Base-by-base conservation (phyloP, 768 basidiomycete genomes). In the Galerina marginata region DNA sequence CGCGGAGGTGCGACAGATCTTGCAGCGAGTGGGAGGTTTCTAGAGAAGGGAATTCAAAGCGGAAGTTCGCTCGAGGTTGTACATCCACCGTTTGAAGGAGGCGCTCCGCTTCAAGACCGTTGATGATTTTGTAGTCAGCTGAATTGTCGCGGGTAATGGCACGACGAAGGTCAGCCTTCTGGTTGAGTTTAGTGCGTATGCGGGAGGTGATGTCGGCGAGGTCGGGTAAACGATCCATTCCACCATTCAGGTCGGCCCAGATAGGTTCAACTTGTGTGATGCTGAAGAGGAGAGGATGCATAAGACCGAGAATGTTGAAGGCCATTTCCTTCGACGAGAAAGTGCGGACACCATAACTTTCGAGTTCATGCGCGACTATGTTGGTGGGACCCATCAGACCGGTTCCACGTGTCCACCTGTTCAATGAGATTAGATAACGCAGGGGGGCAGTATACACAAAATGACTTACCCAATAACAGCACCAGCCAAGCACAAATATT, bases 261-360 rank as follows among this genome's bases (percentile, higher is more conserved):
- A 99, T 96, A 9, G 97, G 96, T 73, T 99, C 96, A 47, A 99
- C 96, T 74, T 99, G 97, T 10, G 96, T 97, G 70, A 99, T 96
- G 75, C 96, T 97, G 87, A 99, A 99, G 54, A 99, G 85, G 6
- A 99, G 87, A 45, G 97, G 97, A 71, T 99, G 97, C 96, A 99
- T 99, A 51, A 99, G 84, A 61, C 97, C 96, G 56, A 99, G 90
- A 69, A 99, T 95, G 77, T 99, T 99, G 87, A 99, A 99, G 0
- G 97, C 96, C 97, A 99, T 99, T 78, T 99, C 97, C 80, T 99
- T 99, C 29, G 97, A 92, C 0, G 96, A 99, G 86, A 99, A 99
- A 1, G 97, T 99, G 65, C 97, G 88, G 59, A 97, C 93, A 62
- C 97, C 97, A 63, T 91, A 85, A 59, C 88, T 84, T 79, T 99